A percentile compares a stretch with the other conserved stretches of the same genome.
Conservation (phyloP, 208 protist species). For the Histomonas meleagridis region DNA sequence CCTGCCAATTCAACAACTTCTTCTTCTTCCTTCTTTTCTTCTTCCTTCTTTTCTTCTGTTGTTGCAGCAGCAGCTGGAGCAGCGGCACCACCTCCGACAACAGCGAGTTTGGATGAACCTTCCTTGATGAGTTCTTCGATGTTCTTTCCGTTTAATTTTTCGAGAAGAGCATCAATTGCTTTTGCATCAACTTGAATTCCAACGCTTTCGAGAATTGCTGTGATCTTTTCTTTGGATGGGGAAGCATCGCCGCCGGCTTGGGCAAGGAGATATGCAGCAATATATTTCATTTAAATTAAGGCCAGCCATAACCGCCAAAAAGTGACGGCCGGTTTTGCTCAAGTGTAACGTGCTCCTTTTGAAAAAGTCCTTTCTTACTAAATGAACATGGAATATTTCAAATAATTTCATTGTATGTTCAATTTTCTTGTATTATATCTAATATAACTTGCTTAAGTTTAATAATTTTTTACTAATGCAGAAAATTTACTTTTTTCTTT, state of each 20-base stretch:
- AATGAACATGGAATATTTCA: too few relatives aligned
- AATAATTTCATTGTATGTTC: too few relatives aligned
- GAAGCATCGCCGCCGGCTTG: neutral
- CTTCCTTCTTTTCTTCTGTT: neutral
- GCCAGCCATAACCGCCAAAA: too few relatives aligned
- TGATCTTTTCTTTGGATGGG: neutral
- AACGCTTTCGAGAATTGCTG: neutral
- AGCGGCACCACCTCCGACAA: neutral
- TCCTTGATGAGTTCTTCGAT: neutral
- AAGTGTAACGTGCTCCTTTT: too few relatives aligned
- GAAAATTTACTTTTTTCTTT: too few relatives aligned
- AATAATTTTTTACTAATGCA: too few relatives aligned
- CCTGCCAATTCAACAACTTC: too few relatives aligned
- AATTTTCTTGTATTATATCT: too few relatives aligned
- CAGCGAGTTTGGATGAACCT: neutral
- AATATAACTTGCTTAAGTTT: too few relatives aligned
- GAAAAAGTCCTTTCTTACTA: too few relatives aligned
- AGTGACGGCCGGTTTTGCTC: too few relatives aligned
- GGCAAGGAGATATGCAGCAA: neutral
- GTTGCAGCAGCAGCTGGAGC: neutral
- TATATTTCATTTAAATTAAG: slow-evolving; percentile 5
- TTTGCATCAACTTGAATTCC: neutral
- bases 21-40: neutral
- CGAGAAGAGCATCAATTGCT: neutral
- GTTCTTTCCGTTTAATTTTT: neutral